Evolutionary conservation across 2,329 filamentous ascomycete species (phyloP).

Genomic region (Aspergillus tamarii): DNA sequence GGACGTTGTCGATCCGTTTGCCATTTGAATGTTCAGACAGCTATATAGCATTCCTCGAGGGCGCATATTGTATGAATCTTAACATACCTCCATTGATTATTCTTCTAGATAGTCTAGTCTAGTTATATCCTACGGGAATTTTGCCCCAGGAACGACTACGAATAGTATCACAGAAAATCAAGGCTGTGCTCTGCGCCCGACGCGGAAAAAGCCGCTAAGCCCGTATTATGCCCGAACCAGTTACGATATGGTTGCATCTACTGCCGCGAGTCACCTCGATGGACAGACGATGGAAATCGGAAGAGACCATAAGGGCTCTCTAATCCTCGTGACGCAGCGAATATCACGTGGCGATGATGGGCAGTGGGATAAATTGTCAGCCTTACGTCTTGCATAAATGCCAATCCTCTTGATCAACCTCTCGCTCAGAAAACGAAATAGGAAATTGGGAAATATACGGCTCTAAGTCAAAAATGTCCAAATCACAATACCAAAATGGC

Average conservation of each 20-base stretch:
- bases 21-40: background rate
- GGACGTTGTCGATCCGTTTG: background rate
- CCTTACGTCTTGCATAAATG: background rate
- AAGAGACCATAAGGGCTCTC: background rate
- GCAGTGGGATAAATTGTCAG: background rate
- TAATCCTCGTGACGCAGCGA: background rate
- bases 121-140: background rate
- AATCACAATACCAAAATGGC: background rate
- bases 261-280: background rate
- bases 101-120: background rate
- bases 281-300: background rate
- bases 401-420: background rate
- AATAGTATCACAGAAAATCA: background rate
- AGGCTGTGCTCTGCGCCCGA: conserved; percentile 1
- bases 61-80: background rate
- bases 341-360: background rate
- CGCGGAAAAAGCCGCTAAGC: background rate
- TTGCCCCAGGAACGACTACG: background rate
- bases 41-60: too few species aligned
- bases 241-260: background rate
- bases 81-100: background rate
- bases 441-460: background rate
- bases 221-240: background rate
- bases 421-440: background rate
- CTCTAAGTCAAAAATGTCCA: background rate